Conservation (phyloP, 148 eudicot genomes). For the Rhododendron henanense region DNA sequence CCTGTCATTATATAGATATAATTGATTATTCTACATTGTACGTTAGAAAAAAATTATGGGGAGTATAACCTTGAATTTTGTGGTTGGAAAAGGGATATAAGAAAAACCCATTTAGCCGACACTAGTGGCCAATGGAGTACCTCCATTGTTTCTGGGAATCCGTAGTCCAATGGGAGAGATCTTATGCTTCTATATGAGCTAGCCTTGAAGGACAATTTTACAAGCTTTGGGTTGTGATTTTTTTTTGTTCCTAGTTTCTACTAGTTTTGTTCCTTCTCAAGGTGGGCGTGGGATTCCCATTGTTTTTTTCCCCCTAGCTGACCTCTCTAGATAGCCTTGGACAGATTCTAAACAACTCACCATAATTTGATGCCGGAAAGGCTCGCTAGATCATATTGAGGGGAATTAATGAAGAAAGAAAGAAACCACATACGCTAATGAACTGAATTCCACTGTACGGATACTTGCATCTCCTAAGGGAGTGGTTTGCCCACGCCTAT, state of each 20-base stretch:
- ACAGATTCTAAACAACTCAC: neutral
- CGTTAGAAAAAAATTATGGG: neutral
- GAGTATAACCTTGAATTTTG: neutral
- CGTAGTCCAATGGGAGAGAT: neutral
- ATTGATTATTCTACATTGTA: neutral
- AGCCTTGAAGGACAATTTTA: neutral
- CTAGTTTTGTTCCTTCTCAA: neutral
- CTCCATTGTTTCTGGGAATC: neutral
- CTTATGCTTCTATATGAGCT: neutral
- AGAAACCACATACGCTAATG: neutral
- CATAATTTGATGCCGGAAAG: neutral
- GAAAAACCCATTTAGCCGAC: neutral
- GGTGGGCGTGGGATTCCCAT: neutral
- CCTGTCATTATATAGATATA: neutral
- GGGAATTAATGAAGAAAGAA: neutral
- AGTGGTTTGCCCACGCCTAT: neutral
- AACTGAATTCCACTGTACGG: neutral
- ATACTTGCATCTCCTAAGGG: neutral
- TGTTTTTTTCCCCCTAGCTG: neutral
- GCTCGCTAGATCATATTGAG: neutral
- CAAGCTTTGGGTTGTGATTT: neutral
- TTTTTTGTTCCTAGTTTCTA: neutral
- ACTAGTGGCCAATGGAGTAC: neutral
- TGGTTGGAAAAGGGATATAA: neutral
- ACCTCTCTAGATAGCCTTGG: neutral